Percentiles rank a stretch among this genome's conserved stretches.
Evolutionary conservation across 805 yeast species (phyloP).

Genomic region (Saccharomyces jurei): DNA sequence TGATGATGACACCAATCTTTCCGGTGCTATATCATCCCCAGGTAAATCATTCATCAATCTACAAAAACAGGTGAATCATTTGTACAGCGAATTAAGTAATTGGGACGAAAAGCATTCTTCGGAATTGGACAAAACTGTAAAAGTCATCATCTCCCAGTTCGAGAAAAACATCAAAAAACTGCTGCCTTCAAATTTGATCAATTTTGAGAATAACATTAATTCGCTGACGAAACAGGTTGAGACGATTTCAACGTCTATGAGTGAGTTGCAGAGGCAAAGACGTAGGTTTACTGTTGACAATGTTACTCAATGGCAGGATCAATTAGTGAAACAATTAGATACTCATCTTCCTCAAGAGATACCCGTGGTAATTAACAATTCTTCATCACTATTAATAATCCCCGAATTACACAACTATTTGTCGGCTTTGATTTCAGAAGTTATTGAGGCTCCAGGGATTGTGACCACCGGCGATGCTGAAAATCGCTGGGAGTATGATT

Average conservation of each 20-base stretch:
- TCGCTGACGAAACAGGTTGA: conserved; percentile 16
- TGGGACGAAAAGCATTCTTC: conserved; percentile 18
- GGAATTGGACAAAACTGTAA: conserved; percentile 25
- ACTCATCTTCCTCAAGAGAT: conserved; percentile 23
- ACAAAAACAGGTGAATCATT: conserved; percentile 26
- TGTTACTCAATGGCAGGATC: conserved; percentile 20
- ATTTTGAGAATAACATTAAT: conserved; percentile 18
- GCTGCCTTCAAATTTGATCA: conserved; percentile 21
- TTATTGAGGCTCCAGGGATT: conserved; percentile 3
- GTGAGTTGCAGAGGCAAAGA: conserved; percentile 6
- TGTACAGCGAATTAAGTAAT: conserved; percentile 21
- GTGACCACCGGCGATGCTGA: background rate
- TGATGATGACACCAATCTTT: background rate
- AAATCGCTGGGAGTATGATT: conserved; percentile 16
- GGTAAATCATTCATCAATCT: conserved; percentile 1
- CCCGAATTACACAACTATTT: conserved; percentile 27
- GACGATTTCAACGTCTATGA: conserved; percentile 8
- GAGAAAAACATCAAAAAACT: conserved; percentile 27
- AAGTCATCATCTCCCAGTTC: conserved; percentile 25
- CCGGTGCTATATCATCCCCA: background rate
- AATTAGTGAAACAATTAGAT: conserved; percentile 14
- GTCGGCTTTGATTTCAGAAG: conserved; percentile 11
- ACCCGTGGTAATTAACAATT: conserved; percentile 23
- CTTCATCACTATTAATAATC: conserved; percentile 20
- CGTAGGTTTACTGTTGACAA: conserved; percentile 13